Percentiles rank a stretch among this genome's conserved stretches.
phyloP scores from a whole-genome alignment of 1,139 yeast genomes.

The Hyphopichia buzzinii region DNA sequence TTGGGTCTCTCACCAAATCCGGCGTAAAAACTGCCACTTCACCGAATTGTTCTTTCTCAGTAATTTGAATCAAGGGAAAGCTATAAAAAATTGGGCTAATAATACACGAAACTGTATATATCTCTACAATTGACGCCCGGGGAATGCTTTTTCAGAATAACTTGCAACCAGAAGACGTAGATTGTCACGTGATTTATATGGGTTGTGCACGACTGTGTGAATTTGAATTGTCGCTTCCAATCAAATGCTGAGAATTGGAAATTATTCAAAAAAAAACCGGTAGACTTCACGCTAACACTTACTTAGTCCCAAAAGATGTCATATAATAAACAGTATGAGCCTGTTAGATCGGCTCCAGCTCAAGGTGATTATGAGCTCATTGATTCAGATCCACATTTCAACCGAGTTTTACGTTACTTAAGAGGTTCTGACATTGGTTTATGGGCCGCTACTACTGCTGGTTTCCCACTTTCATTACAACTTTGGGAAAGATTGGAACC shows the following conservation, averaged over 20 bases:
- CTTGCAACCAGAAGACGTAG: too few relatives aligned
- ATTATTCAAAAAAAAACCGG: conserved; percentile 11
- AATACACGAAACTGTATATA: too few relatives aligned
- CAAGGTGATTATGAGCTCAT: conserved; percentile 52
- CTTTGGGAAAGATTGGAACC: conserved; percentile 67
- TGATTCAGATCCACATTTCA: conserved; percentile 79
- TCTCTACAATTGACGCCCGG: too few relatives aligned
- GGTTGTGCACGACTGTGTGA: too few relatives aligned
- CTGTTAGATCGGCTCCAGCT: conserved; percentile 45
- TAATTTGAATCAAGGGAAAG: too few relatives aligned
- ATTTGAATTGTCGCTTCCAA: conserved; percentile 29
- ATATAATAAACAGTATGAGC: conserved; percentile 39
- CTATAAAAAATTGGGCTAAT: too few relatives aligned
- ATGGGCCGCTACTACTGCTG: conserved; percentile 68
- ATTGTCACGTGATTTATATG: too few relatives aligned
- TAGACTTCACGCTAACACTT: conserved; percentile 1
- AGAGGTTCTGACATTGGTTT: conserved; percentile 63
- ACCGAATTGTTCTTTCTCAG: too few relatives aligned
- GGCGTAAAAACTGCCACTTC: too few relatives aligned
- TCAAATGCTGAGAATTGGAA: conserved; percentile 29
- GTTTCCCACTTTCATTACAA: conserved; percentile 58
- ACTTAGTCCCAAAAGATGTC: conserved; percentile 28
- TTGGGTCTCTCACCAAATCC: too few relatives aligned
- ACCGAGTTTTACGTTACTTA: conserved; percentile 69
- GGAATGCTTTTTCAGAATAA: too few relatives aligned